Evolutionary conservation across 2,329 filamentous ascomycete species (phyloP), one percentile per base, ranked within the genome.

Genomic region (Microthyrium microscopicum): DNA sequence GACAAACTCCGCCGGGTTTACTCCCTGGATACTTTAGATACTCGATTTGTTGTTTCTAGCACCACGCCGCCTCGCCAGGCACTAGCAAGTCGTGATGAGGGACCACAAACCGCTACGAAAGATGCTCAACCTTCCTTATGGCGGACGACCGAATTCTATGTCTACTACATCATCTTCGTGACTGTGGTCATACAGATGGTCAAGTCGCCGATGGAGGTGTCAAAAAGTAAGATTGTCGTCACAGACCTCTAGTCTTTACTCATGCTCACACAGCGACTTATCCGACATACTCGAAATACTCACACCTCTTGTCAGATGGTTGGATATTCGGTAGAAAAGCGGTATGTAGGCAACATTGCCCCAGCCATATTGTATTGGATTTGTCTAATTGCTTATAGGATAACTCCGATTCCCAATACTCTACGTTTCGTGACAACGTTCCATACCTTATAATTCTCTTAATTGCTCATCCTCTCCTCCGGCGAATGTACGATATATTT

Each of bases 261-360:
- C 16, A 30, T 48, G 32, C 46, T n/a, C n/a, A n/a, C 33, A 30
- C 49, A 92, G 84, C 77, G 39, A 75, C 73, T 22, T 78, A 94
- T 51, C 80, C 82, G 4, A 74, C 79, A 43, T 98, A 89, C 51
- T 52, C 65, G 38, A 79, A 76, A 44, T 94, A 76, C 50, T 66
- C 77, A 40, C 61, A 62, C 39, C 61, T 76, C 25, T 68, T 98
- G 12, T 74, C 73, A 2, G 66, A 73, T 6, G 91, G 89, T 44
- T 98, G 89, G 89, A 79, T 98, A 37, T 79, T 78, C 5, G 87
- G 87, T 18, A 78, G 87, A 38, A 82, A 82, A 66, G 82, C 95
- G 41, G 79, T 83, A 64, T 53, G 45, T 43, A 28, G n/a, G n/a
- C n/a, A n/a, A n/a, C n/a, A n/a, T n/a, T n/a, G n/a, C n/a, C n/a